Evolutionary conservation across 345 rosid species (phyloP).

Genomic region (Lepidium africanum): DNA sequence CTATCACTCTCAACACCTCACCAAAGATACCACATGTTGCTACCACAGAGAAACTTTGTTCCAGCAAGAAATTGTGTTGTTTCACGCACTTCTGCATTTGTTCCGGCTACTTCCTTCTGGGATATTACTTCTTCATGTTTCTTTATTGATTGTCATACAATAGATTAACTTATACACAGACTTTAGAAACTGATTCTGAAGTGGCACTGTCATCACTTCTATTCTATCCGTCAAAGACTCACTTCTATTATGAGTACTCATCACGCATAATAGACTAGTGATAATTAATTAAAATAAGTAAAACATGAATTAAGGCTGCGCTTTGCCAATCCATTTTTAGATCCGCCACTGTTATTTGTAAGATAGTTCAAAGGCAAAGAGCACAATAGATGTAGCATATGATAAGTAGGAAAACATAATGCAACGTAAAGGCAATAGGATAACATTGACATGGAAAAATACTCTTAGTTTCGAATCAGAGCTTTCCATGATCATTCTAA

Average conservation of each 20-base stretch:
- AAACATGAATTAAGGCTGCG: constrained; percentile 72
- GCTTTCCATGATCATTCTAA: too few species aligned
- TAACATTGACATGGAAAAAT: too few species aligned
- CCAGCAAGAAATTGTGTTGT: too few species aligned
- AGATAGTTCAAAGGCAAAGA: constrained; percentile 79
- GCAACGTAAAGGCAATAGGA: background rate
- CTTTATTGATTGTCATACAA: too few species aligned
- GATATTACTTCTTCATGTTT: too few species aligned
- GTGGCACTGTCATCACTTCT: constrained; percentile 52
- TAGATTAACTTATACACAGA: background rate
- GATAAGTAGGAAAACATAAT: background rate
- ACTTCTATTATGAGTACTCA: too few species aligned
- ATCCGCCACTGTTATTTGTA: constrained; percentile 57
- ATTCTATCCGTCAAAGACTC: constrained; percentile 49
- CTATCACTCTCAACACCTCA: too few species aligned
- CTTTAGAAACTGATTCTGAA: constrained; percentile 55
- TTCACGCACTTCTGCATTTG: too few species aligned
- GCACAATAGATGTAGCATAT: constrained; percentile 70
- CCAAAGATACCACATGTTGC: too few species aligned
- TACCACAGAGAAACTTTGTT: too few species aligned
- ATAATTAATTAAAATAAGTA: constrained; percentile 81
- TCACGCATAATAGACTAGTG: constrained; percentile 54
- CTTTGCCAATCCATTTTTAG: constrained; percentile 65
- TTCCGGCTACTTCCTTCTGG: too few species aligned
- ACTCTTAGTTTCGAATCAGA: too few species aligned